These are phyloP conservation scores for Dentipellis sp. DNA, from an alignment of 768 basidiomycete species.

Conservation along the genomic window DNA sequence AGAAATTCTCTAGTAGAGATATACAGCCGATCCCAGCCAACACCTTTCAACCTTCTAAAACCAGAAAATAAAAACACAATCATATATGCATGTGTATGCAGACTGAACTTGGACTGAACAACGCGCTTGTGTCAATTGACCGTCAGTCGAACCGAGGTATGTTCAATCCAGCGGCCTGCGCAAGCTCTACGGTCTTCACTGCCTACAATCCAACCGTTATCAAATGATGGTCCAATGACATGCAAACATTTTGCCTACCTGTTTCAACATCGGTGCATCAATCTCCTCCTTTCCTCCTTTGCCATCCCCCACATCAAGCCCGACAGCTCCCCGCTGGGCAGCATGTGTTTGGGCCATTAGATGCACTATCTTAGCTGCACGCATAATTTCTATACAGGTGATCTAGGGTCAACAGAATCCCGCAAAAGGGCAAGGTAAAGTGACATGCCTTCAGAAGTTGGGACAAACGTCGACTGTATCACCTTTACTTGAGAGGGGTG, in stretches of 20 bases:
- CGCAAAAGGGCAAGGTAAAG: neutral
- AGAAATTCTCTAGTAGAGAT: no score
- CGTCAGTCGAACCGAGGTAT: neutral
- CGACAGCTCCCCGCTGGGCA: conserved; percentile 54
- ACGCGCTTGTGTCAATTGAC: no score
- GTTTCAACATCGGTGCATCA: conserved; percentile 86
- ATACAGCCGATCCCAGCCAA: no score
- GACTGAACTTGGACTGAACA: no score
- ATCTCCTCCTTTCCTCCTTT: conserved; percentile 65
- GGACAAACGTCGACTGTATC: conserved; percentile 75
- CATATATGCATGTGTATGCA: no score
- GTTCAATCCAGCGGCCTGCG: neutral
- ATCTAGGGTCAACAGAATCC: no score
- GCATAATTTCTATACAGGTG: conserved; percentile 50
- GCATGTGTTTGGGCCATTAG: conserved; percentile 53
- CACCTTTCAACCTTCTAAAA: no score
- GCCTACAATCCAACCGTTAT: neutral
- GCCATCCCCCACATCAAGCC: conserved; percentile 47
- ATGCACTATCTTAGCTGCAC: conserved; percentile 64
- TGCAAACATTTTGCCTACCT: conserved; percentile 30
- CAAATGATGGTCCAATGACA: neutral
- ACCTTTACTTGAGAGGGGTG: conserved; percentile 77
- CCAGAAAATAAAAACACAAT: no score
- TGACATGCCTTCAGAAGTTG: conserved; percentile 53
- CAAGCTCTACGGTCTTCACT: neutral